These are phyloP conservation scores for Salvia hispanica DNA, from an alignment of 257 asterid species.

Conservation along the genomic window DNA sequence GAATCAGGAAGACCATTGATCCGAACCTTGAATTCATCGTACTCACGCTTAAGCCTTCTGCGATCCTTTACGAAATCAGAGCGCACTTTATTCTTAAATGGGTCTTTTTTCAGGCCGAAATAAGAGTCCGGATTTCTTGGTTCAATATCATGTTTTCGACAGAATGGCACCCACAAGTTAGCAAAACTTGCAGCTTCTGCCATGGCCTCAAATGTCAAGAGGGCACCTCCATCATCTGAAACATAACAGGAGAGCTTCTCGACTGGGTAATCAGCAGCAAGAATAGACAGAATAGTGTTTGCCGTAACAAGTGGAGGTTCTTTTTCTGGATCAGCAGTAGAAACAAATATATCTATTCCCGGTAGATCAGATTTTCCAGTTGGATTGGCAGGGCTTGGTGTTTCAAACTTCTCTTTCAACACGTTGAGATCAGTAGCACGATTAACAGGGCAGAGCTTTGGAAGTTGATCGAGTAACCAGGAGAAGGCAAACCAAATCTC, in stretches of 20 bases:
- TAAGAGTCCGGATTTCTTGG: slow-evolving; percentile 87
- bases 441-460: slow-evolving; percentile 70
- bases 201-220: slow-evolving; percentile 89
- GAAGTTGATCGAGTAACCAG: slow-evolving; percentile 91
- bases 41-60: slow-evolving; percentile 83
- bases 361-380: slow-evolving; percentile 89
- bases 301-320: slow-evolving; percentile 92
- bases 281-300: slow-evolving; percentile 83
- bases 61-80: slow-evolving; percentile 87
- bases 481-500: slow-evolving; percentile 94
- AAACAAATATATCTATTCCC: slow-evolving; percentile 72
- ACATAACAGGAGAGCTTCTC: slow-evolving; percentile 92
- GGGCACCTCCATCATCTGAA: slow-evolving; percentile 91
- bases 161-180: slow-evolving; percentile 85
- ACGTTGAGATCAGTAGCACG: slow-evolving; percentile 84
- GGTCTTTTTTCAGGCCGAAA: slow-evolving; percentile 76
- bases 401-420: slow-evolving; percentile 77
- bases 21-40: slow-evolving; percentile 86
- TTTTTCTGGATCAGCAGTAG: slow-evolving; percentile 93
- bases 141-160: slow-evolving; percentile 73
- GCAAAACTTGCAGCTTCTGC: slow-evolving; percentile 97
- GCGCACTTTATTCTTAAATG: slow-evolving; percentile 76
- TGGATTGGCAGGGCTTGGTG: slow-evolving; percentile 62
- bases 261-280: slow-evolving; percentile 80
- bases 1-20: slow-evolving; percentile 86